Evolutionary conservation across 2,329 filamentous ascomycete species (phyloP).

Genomic region (Colletotrichum kahawae): DNA sequence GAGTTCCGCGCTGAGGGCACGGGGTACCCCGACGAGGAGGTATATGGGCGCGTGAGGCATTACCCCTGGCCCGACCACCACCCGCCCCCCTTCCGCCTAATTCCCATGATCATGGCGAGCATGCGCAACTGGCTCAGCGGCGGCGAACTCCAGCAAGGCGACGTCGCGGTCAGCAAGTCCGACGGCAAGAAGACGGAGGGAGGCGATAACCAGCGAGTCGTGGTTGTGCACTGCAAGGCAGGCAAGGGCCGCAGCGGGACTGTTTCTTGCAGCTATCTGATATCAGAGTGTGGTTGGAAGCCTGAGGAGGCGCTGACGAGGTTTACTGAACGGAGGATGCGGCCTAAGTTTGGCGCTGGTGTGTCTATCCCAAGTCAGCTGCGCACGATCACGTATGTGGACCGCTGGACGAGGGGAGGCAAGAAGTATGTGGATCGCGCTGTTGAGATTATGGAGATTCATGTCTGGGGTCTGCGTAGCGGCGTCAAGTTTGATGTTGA

Average conservation of each 20-base stretch:
- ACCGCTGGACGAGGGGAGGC: conserved; percentile 76
- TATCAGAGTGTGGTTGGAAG: conserved; percentile 77
- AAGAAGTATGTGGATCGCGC: conserved; percentile 84
- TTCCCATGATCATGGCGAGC: conserved; percentile 87
- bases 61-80: conserved; percentile 98
- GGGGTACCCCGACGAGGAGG: conserved; percentile 89
- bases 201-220: conserved; percentile 63
- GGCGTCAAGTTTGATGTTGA: conserved; percentile 89
- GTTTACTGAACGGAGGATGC: conserved; percentile 85
- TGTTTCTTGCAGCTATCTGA: conserved; percentile 85
- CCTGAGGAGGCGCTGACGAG: conserved; percentile 57
- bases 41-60: conserved; percentile 84
- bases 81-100: conserved; percentile 87
- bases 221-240: conserved; percentile 95
- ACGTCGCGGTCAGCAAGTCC: not conserved
- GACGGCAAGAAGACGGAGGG: conserved; percentile 27
- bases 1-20: conserved; percentile 97
- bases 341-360: conserved; percentile 84
- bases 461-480: conserved; percentile 85
- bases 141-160: conserved; percentile 40
- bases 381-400: conserved; percentile 86
- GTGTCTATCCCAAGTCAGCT: conserved; percentile 94
- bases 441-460: conserved; percentile 86
- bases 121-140: conserved; percentile 88
- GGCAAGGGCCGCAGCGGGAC: conserved; percentile 94